Evolutionary conservation across 345 rosid genomes (phyloP).

Genomic region (Lumnitzera racemosa): DNA sequence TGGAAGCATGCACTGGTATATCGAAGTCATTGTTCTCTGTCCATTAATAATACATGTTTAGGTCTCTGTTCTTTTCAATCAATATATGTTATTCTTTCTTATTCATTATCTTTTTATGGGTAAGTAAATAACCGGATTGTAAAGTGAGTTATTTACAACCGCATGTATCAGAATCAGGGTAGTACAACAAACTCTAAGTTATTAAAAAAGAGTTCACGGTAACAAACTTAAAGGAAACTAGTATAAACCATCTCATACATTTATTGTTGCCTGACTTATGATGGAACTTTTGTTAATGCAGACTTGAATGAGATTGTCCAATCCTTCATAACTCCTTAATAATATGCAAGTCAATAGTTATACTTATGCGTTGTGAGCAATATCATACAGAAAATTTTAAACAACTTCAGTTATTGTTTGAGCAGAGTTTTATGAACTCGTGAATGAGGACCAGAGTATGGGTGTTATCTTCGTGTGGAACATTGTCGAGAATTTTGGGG

Average conservation of each 20-base stretch:
- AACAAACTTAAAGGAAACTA: no score
- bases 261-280: conserved; percentile 6
- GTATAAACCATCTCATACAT: no score
- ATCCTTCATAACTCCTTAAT: conserved; percentile 89
- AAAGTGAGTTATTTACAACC: no score
- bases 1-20: conserved; percentile 89
- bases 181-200: no score
- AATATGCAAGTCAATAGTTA: conserved; percentile 30
- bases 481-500: conserved; percentile 90
- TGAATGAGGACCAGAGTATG: conserved; percentile 97
- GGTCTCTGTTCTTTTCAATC: background rate
- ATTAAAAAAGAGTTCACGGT: no score
- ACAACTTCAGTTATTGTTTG: conserved; percentile 7
- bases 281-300: conserved; percentile 22
- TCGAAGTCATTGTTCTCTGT: background rate
- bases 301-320: conserved; percentile 96
- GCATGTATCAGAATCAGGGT: no score
- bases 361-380: no score
- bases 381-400: background rate
- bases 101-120: background rate
- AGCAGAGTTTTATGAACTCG: conserved; percentile 89
- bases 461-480: conserved; percentile 81
- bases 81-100: conserved; percentile 4
- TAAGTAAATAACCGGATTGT: no score
- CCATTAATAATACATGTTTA: no score